phyloP scores from a whole-genome alignment of 805 yeast genomes.

The Pichia nanzhaoensis region DNA sequence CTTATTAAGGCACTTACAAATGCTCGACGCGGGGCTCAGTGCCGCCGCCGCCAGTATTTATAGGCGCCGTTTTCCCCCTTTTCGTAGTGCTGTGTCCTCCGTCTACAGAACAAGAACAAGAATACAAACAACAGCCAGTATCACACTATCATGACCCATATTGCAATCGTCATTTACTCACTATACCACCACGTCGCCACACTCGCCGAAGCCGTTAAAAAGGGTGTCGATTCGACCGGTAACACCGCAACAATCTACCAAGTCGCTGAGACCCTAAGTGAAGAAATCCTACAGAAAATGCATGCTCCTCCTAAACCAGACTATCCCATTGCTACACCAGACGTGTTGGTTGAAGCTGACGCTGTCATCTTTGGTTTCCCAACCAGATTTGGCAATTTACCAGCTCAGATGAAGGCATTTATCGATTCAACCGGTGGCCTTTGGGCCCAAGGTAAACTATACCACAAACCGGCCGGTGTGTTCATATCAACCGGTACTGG shows the following conservation, averaged over 20 bases:
- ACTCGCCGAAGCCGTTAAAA: slow-evolving; percentile 59
- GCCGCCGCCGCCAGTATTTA: no score
- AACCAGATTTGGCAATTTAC: slow-evolving; percentile 76
- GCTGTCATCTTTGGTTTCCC: slow-evolving; percentile 83
- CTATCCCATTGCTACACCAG: slow-evolving; percentile 56
- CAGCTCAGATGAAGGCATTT: slow-evolving; percentile 72
- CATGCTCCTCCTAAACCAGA: slow-evolving; percentile 61
- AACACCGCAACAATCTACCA: slow-evolving; percentile 62
- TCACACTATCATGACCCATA: slow-evolving; percentile 18
- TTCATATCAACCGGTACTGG: slow-evolving; percentile 75
- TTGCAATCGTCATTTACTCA: slow-evolving; percentile 56
- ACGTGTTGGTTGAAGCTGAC: slow-evolving; percentile 57
- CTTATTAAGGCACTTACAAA: no score
- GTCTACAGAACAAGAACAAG: no score
- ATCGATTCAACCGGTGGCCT: slow-evolving; percentile 73
- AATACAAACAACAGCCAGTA: no score
- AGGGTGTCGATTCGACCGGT: slow-evolving; percentile 68
- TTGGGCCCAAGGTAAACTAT: slow-evolving; percentile 69
- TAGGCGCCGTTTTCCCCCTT: no score
- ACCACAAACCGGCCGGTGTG: slow-evolving; percentile 68
- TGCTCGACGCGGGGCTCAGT: no score
- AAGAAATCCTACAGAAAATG: slow-evolving; percentile 47
- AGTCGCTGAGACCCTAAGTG: slow-evolving; percentile 68
- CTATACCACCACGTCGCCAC: slow-evolving; percentile 68
- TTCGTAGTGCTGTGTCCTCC: no score